Percentiles rank a stretch among this genome's conserved stretches.
Evolutionary conservation across 2,329 filamentous ascomycete genomes (phyloP).

Genomic region (Ceratocystis cubensis): DNA sequence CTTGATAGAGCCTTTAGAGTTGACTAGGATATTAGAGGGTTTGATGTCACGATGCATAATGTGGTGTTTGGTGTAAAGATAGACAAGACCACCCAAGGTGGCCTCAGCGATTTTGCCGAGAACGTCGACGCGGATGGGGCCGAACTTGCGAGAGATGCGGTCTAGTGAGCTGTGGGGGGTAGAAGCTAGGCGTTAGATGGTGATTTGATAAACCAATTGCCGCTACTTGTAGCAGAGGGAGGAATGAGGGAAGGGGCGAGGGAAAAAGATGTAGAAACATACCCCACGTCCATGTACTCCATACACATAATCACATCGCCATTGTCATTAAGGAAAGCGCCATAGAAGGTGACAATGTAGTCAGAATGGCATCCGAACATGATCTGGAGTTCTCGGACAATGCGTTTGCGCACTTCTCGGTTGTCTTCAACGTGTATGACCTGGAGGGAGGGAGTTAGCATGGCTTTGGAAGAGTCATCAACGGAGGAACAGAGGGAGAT

Average conservation of each 20-base stretch:
- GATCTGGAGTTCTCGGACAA: conserved; percentile 91
- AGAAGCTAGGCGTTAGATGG: neutral
- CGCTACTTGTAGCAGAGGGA: neutral
- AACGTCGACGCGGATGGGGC: conserved; percentile 88
- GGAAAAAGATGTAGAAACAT: conserved; percentile 31
- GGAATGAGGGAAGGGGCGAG: neutral
- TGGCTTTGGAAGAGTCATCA: neutral
- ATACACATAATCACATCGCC: conserved; percentile 99
- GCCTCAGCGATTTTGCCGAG: conserved; percentile 96
- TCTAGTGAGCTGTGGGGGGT: conserved; percentile 62
- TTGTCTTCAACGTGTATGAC: conserved; percentile 97
- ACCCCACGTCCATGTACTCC: conserved; percentile 99
- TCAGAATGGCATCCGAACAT: conserved; percentile 97
- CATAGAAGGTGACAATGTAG: conserved; percentile 95
- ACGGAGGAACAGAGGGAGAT: neutral
- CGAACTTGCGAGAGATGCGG: conserved; percentile 85
- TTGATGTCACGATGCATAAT: conserved; percentile 99
- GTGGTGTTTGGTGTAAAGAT: conserved; percentile 87
- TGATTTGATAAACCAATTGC: neutral
- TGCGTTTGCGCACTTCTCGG: conserved; percentile 91
- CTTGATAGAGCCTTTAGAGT: conserved; percentile 89
- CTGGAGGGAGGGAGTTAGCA: conserved; percentile 34
- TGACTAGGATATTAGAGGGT: conserved; percentile 92
- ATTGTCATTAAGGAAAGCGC: conserved; percentile 89
- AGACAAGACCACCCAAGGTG: conserved; percentile 82